Conservation (phyloP, 768 basidiomycete species). For the Boletus vermiculosoides region DNA sequence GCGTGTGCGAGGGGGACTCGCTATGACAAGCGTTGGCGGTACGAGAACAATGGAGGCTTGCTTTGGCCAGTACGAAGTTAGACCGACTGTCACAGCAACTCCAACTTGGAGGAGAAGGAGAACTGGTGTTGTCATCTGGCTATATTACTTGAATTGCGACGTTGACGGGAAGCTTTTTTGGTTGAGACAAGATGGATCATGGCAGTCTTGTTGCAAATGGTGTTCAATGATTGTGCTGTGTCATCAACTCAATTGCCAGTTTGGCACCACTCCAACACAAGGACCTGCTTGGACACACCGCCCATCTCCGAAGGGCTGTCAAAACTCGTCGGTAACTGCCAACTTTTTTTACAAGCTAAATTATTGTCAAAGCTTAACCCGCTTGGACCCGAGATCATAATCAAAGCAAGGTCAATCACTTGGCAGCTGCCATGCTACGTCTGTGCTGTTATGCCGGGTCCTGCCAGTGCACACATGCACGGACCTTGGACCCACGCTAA, state of each 20-base stretch:
- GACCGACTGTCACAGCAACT: not conserved
- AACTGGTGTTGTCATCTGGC: not conserved
- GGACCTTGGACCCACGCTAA: not conserved
- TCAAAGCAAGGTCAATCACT: slow-evolving; percentile 21
- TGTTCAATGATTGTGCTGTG: not conserved
- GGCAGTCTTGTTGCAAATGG: not conserved
- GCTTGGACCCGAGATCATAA: slow-evolving; percentile 7
- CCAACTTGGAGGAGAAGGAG: not conserved
- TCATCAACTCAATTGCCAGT: not conserved
- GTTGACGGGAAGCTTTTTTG: not conserved
- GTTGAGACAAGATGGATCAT: not conserved
- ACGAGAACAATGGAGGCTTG: not conserved
- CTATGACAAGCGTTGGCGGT: not conserved
- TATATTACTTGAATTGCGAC: not conserved
- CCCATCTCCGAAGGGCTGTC: slow-evolving; percentile 5
- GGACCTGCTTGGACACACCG: slow-evolving; percentile 4
- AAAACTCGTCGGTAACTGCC: not conserved
- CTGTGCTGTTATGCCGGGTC: not conserved
- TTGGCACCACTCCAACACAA: not conserved
- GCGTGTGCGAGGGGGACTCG: not conserved
- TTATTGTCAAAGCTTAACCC: not conserved
- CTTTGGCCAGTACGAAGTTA: not conserved
- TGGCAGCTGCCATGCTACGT: slow-evolving; percentile 12
- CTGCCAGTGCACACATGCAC: slow-evolving; percentile 1
- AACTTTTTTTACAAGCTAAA: not conserved